These are phyloP conservation scores for Plasmodium gonderi DNA, from an alignment of 169 alveolate species.

Conservation along the genomic window DNA sequence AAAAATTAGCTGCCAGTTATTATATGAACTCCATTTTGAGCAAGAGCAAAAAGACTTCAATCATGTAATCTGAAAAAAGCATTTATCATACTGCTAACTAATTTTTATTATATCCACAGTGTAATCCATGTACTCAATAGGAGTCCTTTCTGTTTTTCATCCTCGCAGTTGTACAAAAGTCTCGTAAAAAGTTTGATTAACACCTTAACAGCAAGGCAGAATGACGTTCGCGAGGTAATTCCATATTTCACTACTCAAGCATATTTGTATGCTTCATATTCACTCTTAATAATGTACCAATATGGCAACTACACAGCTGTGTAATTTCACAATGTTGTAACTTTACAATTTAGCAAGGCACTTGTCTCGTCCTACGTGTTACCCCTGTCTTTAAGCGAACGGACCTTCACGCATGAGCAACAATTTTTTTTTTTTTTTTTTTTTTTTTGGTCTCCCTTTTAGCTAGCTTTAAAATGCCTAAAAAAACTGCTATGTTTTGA, in stretches of 20 bases:
- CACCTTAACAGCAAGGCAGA: conserved; percentile 11
- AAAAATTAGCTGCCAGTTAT: conserved; percentile 36
- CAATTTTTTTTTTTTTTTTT: not conserved
- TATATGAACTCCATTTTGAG: conserved; percentile 17
- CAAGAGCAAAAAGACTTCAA: conserved; percentile 6
- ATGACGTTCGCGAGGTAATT: conserved; percentile 46
- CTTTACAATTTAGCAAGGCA: not conserved
- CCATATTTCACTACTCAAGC: not conserved
- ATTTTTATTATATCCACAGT: not conserved
- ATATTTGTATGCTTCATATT: not conserved
- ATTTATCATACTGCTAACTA: not conserved
- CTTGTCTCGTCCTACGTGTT: not conserved
- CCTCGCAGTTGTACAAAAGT: conserved; percentile 12
- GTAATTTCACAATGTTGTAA: not conserved
- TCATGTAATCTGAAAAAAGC: conserved; percentile 4
- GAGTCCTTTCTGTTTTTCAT: not conserved
- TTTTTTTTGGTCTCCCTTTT: not conserved
- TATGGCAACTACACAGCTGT: too few species aligned
- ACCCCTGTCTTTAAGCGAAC: too few species aligned
- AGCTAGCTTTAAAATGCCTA: conserved; percentile 40
- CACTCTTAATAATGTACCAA: too few species aligned
- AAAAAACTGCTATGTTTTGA: conserved; percentile 15
- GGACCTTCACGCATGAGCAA: too few species aligned
- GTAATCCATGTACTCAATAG: not conserved
- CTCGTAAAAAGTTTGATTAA: conserved; percentile 19